Evolutionary conservation across 2,329 filamentous ascomycete species (phyloP).

Genomic region (Chaetothyriales sp.): DNA sequence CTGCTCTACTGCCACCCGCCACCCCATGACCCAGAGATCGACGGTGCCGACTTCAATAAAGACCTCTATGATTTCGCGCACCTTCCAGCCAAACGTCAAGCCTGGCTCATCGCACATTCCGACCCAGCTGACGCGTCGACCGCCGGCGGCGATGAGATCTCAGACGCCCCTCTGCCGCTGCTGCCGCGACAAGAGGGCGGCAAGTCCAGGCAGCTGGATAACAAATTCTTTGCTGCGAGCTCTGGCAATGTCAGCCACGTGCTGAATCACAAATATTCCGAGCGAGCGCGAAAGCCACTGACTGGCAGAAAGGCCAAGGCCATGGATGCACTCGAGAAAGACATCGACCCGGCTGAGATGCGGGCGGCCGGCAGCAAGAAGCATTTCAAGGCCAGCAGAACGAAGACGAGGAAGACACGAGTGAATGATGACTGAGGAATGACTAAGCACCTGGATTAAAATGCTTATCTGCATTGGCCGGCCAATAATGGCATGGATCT

Average conservation of each 20-base stretch:
- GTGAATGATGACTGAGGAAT: conserved; percentile 26
- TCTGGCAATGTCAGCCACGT: conserved; percentile 46
- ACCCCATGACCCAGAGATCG: conserved; percentile 48
- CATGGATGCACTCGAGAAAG: conserved; percentile 69
- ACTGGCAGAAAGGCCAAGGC: conserved; percentile 67
- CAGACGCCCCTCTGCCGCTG: conserved; percentile 12
- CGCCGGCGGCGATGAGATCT: conserved; percentile 24
- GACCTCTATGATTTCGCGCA: conserved; percentile 76
- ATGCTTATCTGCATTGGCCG: not conserved
- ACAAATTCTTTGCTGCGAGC: conserved; percentile 66
- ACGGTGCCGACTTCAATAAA: conserved; percentile 65
- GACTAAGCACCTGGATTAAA: not conserved
- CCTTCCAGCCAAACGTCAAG: conserved; percentile 65
- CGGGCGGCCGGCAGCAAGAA: conserved; percentile 58
- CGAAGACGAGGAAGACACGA: conserved; percentile 42
- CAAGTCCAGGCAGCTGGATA: conserved; percentile 68
- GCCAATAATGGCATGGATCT: not conserved
- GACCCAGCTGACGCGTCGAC: conserved; percentile 28
- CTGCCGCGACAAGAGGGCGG: conserved; percentile 32
- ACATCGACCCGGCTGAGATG: conserved; percentile 68
- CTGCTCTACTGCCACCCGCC: conserved; percentile 84
- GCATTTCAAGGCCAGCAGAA: conserved; percentile 73
- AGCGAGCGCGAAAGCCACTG: conserved; percentile 64
- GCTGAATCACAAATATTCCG: conserved; percentile 77
- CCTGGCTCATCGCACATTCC: conserved; percentile 38